A percentile compares a stretch with the other conserved stretches of the same genome.
These are phyloP conservation scores for Fusarium succisae DNA, from an alignment of 2,329 filamentous ascomycete genomes.

Conservation along the genomic window DNA sequence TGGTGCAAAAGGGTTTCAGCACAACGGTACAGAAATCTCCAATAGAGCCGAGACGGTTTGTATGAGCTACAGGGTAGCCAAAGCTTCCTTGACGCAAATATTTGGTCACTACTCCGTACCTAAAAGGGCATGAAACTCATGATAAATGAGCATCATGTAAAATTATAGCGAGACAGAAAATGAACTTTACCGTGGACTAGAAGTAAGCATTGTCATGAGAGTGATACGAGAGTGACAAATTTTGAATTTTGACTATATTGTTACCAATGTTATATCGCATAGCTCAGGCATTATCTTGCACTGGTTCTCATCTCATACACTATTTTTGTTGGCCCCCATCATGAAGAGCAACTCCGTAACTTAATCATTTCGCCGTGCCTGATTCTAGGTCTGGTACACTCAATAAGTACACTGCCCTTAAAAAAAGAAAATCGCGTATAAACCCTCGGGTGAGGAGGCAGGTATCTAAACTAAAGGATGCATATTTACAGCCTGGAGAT, in stretches of 20 bases:
- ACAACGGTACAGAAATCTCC: neutral
- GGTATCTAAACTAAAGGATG: slow-evolving; percentile 40
- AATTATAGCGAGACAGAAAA: neutral
- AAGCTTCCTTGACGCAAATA: neutral
- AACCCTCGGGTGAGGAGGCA: slow-evolving; percentile 28
- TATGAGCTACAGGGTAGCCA: neutral
- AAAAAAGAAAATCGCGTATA: slow-evolving; percentile 37
- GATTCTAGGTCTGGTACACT: slow-evolving; percentile 46
- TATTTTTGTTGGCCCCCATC: slow-evolving; percentile 2
- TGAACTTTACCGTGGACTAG: neutral
- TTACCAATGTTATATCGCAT: slow-evolving; percentile 9
- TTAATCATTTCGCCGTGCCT: slow-evolving; percentile 45
- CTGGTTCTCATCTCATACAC: slow-evolving; percentile 23
- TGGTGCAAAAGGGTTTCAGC: neutral
- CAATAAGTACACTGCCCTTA: slow-evolving; percentile 44
- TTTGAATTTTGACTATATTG: slow-evolving; percentile 5
- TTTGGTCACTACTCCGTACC: neutral
- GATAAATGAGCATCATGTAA: neutral
- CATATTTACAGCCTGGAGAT: slow-evolving; percentile 71
- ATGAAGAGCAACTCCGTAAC: slow-evolving; percentile 37
- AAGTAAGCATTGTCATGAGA: neutral
- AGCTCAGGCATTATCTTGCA: slow-evolving; percentile 10
- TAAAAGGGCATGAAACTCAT: neutral
- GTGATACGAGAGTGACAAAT: neutral
- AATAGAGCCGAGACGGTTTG: neutral